A percentile compares a stretch with the other conserved stretches of the same genome.
These are phyloP conservation scores for Apiospora sp. DNA, from an alignment of 2,329 filamentous ascomycete species.

Conservation along the genomic window DNA sequence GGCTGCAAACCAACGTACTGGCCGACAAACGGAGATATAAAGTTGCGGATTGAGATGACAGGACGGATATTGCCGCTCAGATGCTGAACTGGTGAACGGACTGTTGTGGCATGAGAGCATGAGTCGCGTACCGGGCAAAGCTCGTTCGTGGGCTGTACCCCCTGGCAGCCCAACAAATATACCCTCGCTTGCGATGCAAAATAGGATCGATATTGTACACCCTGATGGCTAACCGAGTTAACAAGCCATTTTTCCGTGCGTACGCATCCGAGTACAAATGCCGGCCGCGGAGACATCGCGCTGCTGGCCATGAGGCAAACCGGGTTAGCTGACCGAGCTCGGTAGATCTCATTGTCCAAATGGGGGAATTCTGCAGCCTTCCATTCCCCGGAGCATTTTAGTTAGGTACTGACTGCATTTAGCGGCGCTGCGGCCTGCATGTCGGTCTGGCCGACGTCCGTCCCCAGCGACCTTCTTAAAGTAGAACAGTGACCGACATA, in stretches of 20 bases:
- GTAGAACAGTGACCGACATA: not conserved
- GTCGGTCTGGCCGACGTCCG: not conserved
- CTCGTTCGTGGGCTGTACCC: not conserved
- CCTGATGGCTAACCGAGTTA: not conserved
- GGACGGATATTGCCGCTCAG: not conserved
- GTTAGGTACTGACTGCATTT: not conserved
- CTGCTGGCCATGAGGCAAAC: not conserved
- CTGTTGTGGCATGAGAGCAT: not conserved
- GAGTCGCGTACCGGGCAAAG: not conserved
- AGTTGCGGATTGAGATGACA: not conserved
- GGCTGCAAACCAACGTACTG: not conserved
- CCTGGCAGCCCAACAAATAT: not conserved
- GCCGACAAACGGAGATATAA: not conserved
- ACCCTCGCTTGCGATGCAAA: not conserved
- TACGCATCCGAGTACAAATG: not conserved
- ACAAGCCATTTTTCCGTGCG: not conserved
- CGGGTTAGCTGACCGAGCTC: not conserved
- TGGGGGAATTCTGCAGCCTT: constrained; percentile 27
- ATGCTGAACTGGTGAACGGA: not conserved
- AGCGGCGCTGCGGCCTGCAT: constrained; percentile 21
- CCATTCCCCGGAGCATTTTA: not conserved
- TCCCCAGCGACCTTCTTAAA: not conserved
- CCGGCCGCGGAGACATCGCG: not conserved
- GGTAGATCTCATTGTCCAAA: constrained; percentile 31
- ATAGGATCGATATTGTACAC: not conserved